These are phyloP conservation scores for Xylaria intraflava DNA, from an alignment of 495 filamentous ascomycete genomes.

Conservation along the genomic window DNA sequence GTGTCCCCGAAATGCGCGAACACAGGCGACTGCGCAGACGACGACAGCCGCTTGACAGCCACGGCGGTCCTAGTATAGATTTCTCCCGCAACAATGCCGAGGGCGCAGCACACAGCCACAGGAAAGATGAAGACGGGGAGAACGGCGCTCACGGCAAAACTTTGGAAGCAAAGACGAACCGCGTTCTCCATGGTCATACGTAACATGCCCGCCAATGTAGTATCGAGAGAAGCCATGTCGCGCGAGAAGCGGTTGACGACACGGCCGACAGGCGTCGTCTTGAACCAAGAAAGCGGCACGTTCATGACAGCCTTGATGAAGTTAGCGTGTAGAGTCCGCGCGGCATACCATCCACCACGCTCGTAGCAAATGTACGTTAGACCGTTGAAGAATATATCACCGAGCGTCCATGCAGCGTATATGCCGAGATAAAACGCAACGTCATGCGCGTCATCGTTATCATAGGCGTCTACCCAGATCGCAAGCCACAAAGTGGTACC, in stretches of 20 bases:
- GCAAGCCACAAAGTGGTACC: conserved; percentile 36
- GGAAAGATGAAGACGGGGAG: conserved; percentile 45
- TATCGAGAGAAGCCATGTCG: conserved; percentile 43
- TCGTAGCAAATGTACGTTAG: conserved; percentile 30
- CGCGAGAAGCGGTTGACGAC: conserved; percentile 52
- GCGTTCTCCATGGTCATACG: conserved; percentile 33
- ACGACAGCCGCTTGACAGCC: conserved; percentile 36
- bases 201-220: conserved; percentile 31
- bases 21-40: conserved; percentile 42
- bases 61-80: conserved; percentile 46
- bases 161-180: conserved; percentile 34
- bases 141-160: conserved; percentile 42
- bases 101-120: conserved; percentile 33
- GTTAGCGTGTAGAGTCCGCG: conserved; percentile 37
- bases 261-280: conserved; percentile 49
- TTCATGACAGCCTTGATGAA: conserved; percentile 41
- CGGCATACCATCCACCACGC: conserved; percentile 40
- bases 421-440: conserved; percentile 33
- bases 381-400: conserved; percentile 27
- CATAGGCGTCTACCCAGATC: conserved; percentile 48
- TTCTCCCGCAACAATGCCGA: conserved; percentile 41
- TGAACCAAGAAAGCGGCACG: conserved; percentile 49
- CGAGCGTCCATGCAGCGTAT: conserved; percentile 28
- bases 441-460: conserved; percentile 25
- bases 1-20: conserved; percentile 47